Evolutionary conservation across 306 rosid species (phyloP), one percentile per base, ranked within the genome.

Genomic region (Luffa acutangula): DNA sequence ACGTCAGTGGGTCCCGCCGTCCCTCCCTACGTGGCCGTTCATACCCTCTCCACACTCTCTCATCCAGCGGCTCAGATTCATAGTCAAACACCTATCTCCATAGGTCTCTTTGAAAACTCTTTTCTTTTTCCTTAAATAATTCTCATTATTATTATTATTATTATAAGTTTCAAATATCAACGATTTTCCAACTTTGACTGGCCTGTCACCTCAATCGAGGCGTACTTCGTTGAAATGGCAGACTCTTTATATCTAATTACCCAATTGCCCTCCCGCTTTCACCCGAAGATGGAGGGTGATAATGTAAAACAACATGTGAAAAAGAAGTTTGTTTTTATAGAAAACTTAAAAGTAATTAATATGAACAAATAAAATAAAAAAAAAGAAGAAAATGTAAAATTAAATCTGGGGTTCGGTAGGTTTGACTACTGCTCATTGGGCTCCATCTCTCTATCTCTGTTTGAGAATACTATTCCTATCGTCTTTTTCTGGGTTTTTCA

Each of bases 341-440:
- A 25, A 25, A 25, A 25, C 31, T 25, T 18, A 56, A 53, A 66
- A 79, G 59, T 43, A 81, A 42, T 76, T 82, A 43, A 63, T 31
- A 21, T 46, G 43, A 65, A 37, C 82, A 71, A 89, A n/a, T n/a
- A n/a, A n/a, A n/a, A n/a, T n/a, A n/a, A n/a, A n/a, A n/a, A n/a
- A n/a, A 76, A 77, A 78, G 43, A 73, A 14, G 72, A 18, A 34
- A 57, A 12, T 57, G 63, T 7, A 34, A 31, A 82, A 82, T 82
- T 69, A 87, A 90, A 87, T 87, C 84, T 86, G 83, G 82, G 78
- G 80, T 83, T 85, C 33, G 86, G 83, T 86, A 83, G 91, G 89
- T 92, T 94, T 94, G 97, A 94, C 97, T 89, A 83, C 59, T 91
- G 97, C 83, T 86, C 83, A 86, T 88, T 87, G 90, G 81, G 89